Conservation (phyloP, 805 yeast genomes). For the Priceomyces medius region DNA sequence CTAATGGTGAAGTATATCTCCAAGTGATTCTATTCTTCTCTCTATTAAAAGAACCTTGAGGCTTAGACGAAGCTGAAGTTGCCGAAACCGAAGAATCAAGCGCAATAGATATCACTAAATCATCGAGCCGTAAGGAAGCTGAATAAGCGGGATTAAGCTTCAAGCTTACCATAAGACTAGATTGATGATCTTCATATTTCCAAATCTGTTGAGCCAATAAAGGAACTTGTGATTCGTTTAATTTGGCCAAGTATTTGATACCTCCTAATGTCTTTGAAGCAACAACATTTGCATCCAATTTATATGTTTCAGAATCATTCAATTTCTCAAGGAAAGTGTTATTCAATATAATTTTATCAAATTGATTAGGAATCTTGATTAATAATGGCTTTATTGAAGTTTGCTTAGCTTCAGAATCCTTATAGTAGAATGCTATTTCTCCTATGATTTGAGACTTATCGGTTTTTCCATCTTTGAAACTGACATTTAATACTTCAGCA, state of each 20-base stretch:
- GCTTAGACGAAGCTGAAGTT: constrained; percentile 80
- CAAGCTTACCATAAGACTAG: constrained; percentile 77
- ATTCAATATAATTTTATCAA: constrained; percentile 50
- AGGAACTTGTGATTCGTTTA: constrained; percentile 53
- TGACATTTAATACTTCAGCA: constrained; percentile 82
- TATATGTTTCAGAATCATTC: constrained; percentile 32
- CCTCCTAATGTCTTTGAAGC: constrained; percentile 74
- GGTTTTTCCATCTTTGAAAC: constrained; percentile 65
- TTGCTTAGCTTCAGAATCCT: constrained; percentile 21
- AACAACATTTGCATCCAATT: constrained; percentile 48
- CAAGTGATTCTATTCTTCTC: constrained; percentile 86
- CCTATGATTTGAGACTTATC: constrained; percentile 68
- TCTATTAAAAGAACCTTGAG: constrained; percentile 86
- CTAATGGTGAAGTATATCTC: constrained; percentile 54
- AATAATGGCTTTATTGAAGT: constrained; percentile 24
- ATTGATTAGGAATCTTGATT: constrained; percentile 43
- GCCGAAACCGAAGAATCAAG: constrained; percentile 58
- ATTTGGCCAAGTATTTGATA: constrained; percentile 64
- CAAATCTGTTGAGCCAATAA: constrained; percentile 76
- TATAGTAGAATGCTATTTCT: constrained; percentile 80
- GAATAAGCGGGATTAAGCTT: constrained; percentile 51
- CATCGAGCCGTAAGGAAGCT: constrained; percentile 46
- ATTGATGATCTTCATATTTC: constrained; percentile 83
- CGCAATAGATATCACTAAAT: constrained; percentile 60
- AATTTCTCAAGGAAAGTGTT: constrained; percentile 31